Evolutionary conservation across 148 eudicot species (phyloP).

Genomic region (Rhododendron mucronatum): DNA sequence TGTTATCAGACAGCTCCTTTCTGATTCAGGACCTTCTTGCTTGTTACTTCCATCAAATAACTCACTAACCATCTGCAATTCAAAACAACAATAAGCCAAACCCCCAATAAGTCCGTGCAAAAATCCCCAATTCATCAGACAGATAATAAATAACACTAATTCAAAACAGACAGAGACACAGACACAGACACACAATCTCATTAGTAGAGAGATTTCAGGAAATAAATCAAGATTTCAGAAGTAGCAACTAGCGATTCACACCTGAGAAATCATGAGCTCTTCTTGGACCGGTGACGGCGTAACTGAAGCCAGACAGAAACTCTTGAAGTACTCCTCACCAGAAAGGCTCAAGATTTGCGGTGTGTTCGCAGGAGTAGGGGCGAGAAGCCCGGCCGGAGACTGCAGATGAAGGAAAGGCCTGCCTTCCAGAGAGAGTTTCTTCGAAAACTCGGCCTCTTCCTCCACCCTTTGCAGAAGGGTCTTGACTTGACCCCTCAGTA

Average conservation of each 20-base stretch:
- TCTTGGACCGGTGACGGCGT: slow-evolving; percentile 46
- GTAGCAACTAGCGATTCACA: not conserved
- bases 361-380: slow-evolving; percentile 93
- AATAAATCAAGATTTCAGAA: not conserved
- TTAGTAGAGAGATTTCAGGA: too few relatives aligned
- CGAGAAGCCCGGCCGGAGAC: slow-evolving; percentile 54
- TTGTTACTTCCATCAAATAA: not conserved
- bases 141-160: too few relatives aligned
- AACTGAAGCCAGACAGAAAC: slow-evolving; percentile 28
- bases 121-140: too few relatives aligned
- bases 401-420: slow-evolving; percentile 28
- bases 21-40: slow-evolving; percentile 28
- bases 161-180: too few relatives aligned
- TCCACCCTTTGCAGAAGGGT: slow-evolving; percentile 78
- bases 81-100: not conserved
- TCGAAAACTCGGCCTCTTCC: slow-evolving; percentile 68
- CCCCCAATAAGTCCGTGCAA: not conserved
- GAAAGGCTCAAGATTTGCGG: slow-evolving; percentile 37
- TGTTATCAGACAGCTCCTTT: slow-evolving; percentile 39
- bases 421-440: slow-evolving; percentile 34
- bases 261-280: slow-evolving; percentile 45
- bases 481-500: slow-evolving; percentile 79
- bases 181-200: too few relatives aligned
- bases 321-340: slow-evolving; percentile 16
- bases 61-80: slow-evolving; percentile 25